Conservation (phyloP, 805 yeast genomes). For the Lipomyces japonicus region DNA sequence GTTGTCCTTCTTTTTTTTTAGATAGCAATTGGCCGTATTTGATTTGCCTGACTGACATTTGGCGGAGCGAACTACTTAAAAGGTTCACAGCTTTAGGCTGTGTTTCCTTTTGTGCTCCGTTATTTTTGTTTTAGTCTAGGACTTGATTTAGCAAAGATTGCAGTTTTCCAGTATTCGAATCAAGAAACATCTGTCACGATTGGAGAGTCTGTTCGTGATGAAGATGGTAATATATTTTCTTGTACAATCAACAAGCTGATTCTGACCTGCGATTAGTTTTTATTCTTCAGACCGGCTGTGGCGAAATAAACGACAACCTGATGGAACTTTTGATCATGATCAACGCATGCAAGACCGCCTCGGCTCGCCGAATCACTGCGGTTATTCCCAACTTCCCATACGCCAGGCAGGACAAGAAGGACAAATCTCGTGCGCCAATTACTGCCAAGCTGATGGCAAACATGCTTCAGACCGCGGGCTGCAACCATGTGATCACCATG, state of each 20-base stretch:
- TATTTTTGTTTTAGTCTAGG: constrained; percentile 46
- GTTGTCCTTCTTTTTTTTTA: no score
- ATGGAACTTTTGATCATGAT: constrained; percentile 87
- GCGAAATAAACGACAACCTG: constrained; percentile 77
- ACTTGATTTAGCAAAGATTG: constrained; percentile 64
- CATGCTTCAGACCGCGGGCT: constrained; percentile 87
- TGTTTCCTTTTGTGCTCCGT: background rate
- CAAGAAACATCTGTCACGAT: constrained; percentile 84
- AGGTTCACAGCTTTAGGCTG: no score
- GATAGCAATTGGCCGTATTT: background rate
- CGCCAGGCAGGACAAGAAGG: constrained; percentile 96
- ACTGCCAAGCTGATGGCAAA: constrained; percentile 94
- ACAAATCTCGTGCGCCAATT: constrained; percentile 92
- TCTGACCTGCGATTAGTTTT: constrained; percentile 19
- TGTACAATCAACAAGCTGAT: constrained; percentile 23
- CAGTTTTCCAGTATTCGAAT: constrained; percentile 81
- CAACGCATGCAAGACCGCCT: constrained; percentile 93
- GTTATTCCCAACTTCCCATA: constrained; percentile 95
- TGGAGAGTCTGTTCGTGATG: constrained; percentile 86
- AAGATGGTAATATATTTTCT: constrained; percentile 47
- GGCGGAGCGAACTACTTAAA: background rate
- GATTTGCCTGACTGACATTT: background rate
- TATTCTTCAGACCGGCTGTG: constrained; percentile 69
- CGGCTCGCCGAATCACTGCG: constrained; percentile 90
- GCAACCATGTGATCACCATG: constrained; percentile 93